Evolutionary conservation across 2,329 filamentous ascomycete species (phyloP), one percentile per base, ranked within the genome.

Genomic region (Metarhizium humberi): DNA sequence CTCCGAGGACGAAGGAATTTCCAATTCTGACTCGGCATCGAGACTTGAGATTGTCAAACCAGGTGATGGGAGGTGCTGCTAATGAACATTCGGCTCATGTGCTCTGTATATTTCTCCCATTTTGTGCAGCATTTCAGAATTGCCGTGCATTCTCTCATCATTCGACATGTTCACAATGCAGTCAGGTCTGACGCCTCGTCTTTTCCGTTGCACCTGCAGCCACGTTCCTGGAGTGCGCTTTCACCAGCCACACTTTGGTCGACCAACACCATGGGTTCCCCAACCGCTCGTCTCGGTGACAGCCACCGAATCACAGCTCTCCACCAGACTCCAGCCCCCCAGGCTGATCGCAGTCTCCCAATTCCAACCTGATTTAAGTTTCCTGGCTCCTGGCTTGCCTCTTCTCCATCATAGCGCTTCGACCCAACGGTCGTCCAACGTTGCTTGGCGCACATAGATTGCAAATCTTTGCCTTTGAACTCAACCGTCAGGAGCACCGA

Each of bases 301-400:
- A 54, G 51, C 54, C 54, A 57, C 54, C 56, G 56, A 57, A 57
- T 56, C 54, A 57, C 47, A 56, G 55, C 51, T 56, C 54, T 20
- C 47, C 8, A 11, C 47, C 47, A 34, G 29, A n/a, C 34, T 50
- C 30, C 48, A 46, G 45, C 51, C 29, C 38, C 40, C 40, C 6
- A 52, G 13, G 38, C 51, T 43, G 40, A 32, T 45, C 25, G 29
- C 50, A 50, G 25, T 6, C 38, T 52, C 45, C 48, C 55, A 51
- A 36, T 30, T 43, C 30, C 48, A 40, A 48, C 45, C 45, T 11
- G 20, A 46, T 46, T 46, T 10, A 36, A 13, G 34, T 36, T 36
- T 13, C 34, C 34, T 13, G 13, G 13, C 34, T 36, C 38, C 38
- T 40, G 38, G 38, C 38, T 40, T 13, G 38, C 38, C 10, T 18